These are phyloP conservation scores for Phaeosphaeria sp. DNA, from an alignment of 2,329 filamentous ascomycete species.

Conservation along the genomic window DNA sequence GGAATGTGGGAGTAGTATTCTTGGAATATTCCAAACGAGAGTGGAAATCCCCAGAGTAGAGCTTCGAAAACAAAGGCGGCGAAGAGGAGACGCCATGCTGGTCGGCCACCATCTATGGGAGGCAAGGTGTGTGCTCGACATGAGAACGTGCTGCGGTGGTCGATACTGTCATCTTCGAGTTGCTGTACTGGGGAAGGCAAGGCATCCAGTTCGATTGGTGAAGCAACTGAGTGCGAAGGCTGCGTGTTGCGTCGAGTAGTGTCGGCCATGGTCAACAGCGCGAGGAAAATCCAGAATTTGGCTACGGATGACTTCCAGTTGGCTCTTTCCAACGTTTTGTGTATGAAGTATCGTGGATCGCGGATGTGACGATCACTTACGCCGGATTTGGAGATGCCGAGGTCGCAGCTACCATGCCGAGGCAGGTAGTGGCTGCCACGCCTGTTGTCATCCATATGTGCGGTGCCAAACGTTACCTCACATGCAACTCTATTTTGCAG, in stretches of 20 bases:
- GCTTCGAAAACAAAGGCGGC: constrained; percentile 59
- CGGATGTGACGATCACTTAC: neutral
- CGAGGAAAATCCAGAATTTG: too few relatives aligned
- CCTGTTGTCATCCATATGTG: neutral
- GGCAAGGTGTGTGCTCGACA: neutral
- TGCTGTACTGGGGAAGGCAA: neutral
- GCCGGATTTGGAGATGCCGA: too few relatives aligned
- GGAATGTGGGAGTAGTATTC: constrained; percentile 24
- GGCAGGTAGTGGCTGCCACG: neutral
- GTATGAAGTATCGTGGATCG: neutral
- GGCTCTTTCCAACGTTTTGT: too few relatives aligned
- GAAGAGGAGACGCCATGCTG: constrained; percentile 59
- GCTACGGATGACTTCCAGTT: too few relatives aligned
- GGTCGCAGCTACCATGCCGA: neutral
- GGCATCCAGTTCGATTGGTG: neutral
- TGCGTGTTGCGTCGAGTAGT: neutral
- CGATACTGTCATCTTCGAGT: neutral
- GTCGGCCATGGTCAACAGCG: neutral
- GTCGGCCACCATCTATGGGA: constrained; percentile 17
- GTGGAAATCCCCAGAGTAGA: constrained; percentile 46
- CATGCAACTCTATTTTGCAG: neutral
- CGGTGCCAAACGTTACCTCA: neutral
- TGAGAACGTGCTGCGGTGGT: neutral
- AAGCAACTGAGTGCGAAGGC: neutral
- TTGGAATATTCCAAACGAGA: constrained; percentile 34